Evolutionary conservation across 768 basidiomycete species (phyloP), one percentile per base, ranked within the genome.

Genomic region (Boletus sensibilis): DNA sequence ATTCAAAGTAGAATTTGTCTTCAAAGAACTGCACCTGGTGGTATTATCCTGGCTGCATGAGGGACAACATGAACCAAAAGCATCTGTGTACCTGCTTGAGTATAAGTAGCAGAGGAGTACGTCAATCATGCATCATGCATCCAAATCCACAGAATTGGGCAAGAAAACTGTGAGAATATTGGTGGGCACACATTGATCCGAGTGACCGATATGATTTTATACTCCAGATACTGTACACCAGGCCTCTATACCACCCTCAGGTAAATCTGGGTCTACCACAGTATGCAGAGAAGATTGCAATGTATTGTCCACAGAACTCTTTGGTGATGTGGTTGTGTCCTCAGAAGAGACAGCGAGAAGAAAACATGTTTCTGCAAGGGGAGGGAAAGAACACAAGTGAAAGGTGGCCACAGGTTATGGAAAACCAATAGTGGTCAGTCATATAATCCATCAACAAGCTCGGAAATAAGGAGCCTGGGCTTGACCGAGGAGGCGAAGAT

Each of bases 31-130:
- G 35, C 55, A 74, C 75, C 62, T 76, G 72, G 31, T 75, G 73
- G 34, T 72, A 74, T 25, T 68, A 57, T 10, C 71, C 71, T 33
- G 74, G 69, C 25, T 71, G 61, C 7, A 66, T 66, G n/a, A 75
- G 51, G 18, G 76, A 77, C 9, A 77, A 49, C 72, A 76, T 73
- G 53, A 78, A 78, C 68, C 68, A 34, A 69, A 70, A 6, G 68
- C 20, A 38, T 1, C 44, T 1, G 48, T 46, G 46, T 71, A 70
- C 16, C 64, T 65, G 20, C 8, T 37, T 12, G 31, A 9, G 20
- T 16, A 23, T 55, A 11, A 56, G 52, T 0, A 27, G 29, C 7
- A 48, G 6, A 25, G 2, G 29, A 21, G 18, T 1, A 4, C 1
- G 4, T 20, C 2, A 0, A n/a, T 18, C 9, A 12, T 9, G 3